Evolutionary conservation across 202 grass and related monocot species (phyloP).

Genomic region (Tripidium arundinaceum): DNA sequence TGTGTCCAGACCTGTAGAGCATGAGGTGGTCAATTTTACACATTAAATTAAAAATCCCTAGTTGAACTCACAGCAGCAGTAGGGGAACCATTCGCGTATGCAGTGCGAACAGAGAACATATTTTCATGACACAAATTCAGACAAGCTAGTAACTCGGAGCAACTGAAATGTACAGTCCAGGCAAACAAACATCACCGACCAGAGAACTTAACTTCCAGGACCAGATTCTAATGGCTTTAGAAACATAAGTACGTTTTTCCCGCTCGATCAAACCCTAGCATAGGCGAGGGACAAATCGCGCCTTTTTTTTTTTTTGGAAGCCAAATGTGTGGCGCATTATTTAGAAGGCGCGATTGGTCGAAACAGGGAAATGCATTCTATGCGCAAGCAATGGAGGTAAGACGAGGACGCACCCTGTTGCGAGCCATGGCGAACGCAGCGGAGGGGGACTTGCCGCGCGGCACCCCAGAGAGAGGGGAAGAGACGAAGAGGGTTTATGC

Average conservation of each 20-base stretch:
- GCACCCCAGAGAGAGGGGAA: neutral
- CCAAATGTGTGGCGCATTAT: neutral
- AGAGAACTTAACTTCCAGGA: neutral
- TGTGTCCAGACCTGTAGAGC: neutral
- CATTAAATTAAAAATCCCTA: neutral
- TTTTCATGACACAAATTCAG: neutral
- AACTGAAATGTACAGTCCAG: neutral
- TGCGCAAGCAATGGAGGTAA: neutral
- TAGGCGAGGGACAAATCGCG: neutral
- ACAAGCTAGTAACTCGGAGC: neutral
- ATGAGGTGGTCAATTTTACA: neutral
- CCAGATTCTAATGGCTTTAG: neutral
- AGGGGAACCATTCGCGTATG: neutral
- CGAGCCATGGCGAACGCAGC: constrained; percentile 29
- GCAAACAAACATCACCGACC: neutral
- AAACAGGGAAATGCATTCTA: neutral
- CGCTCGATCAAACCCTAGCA: neutral
- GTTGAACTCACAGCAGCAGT: neutral
- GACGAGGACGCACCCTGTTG: constrained; percentile 27
- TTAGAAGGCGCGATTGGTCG: neutral
- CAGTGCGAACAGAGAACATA: neutral
- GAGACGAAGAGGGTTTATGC: neutral
- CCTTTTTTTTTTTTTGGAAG: neutral
- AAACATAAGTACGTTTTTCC: neutral
- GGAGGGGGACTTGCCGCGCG: neutral